phyloP scores from a whole-genome alignment of 148 eudicot genomes.

The Rhododendron vialii region DNA sequence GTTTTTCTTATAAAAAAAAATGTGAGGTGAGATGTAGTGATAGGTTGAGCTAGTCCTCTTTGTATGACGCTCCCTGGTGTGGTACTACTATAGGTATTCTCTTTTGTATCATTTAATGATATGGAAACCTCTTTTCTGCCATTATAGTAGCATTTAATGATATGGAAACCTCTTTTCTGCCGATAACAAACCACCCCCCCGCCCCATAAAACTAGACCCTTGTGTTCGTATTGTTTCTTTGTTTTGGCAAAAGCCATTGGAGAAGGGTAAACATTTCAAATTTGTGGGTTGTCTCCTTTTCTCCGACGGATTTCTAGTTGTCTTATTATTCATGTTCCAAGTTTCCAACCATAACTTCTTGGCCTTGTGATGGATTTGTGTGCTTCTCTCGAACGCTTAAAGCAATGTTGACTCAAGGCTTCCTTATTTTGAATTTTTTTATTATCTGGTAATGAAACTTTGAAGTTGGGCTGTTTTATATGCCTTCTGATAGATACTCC shows the following conservation, averaged over 20 bases:
- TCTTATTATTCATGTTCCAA: neutral
- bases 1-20: no score
- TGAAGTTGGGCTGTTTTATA: neutral
- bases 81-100: no score
- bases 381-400: neutral
- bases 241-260: neutral
- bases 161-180: no score
- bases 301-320: neutral
- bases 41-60: no score
- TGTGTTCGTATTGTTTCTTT: neutral
- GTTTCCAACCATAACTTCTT: neutral
- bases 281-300: neutral
- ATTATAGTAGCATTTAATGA: no score
- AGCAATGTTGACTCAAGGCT: neutral
- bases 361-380: neutral
- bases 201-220: neutral
- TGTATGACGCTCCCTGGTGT: no score
- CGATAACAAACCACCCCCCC: no score
- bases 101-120: no score
- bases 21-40: no score
- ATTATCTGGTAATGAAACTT: neutral
- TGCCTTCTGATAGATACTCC: neutral
- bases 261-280: neutral
- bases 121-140: no score
- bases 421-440: neutral